A percentile compares a stretch with the other conserved stretches of the same genome.
These are phyloP conservation scores for Singerocomus inundabilis DNA, from an alignment of 1,284 basidiomycete species.

Conservation along the genomic window DNA sequence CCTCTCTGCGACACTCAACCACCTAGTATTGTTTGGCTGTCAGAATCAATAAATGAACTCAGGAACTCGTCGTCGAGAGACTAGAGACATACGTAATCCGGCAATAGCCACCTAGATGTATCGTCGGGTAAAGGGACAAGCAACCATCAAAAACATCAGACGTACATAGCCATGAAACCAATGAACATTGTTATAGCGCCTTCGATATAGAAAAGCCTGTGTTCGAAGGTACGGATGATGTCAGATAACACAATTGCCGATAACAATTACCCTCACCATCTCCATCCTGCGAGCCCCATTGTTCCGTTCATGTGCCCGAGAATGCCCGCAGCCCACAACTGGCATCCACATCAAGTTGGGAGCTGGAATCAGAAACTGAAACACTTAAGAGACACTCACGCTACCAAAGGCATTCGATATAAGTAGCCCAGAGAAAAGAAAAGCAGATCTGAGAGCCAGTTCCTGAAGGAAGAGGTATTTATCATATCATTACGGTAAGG, in stretches of 20 bases:
- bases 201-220: slow-evolving; percentile 63
- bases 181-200: slow-evolving; percentile 56
- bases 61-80: neutral
- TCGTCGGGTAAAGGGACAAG: too few relatives aligned
- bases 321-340: slow-evolving; percentile 70
- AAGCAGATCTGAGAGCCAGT: slow-evolving; percentile 65
- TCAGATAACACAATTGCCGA: too few relatives aligned
- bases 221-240: too few relatives aligned
- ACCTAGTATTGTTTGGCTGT: slow-evolving; percentile 65
- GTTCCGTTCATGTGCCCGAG: slow-evolving; percentile 66
- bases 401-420: slow-evolving; percentile 77
- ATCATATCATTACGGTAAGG: too few relatives aligned
- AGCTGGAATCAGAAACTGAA: neutral
- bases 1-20: slow-evolving; percentile 57
- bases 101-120: slow-evolving; percentile 45
- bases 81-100: slow-evolving; percentile 47
- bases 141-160: neutral
- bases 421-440: slow-evolving; percentile 66
- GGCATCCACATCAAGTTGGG: neutral
- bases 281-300: slow-evolving; percentile 68
- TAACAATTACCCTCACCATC: slow-evolving; percentile 46
- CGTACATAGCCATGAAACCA: slow-evolving; percentile 56
- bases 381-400: slow-evolving; percentile 36
- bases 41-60: neutral
- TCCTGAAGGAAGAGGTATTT: slow-evolving; percentile 41